These are phyloP conservation scores for Hypoxylon sp. DNA, from an alignment of 2,329 filamentous ascomycete genomes.

Conservation along the genomic window DNA sequence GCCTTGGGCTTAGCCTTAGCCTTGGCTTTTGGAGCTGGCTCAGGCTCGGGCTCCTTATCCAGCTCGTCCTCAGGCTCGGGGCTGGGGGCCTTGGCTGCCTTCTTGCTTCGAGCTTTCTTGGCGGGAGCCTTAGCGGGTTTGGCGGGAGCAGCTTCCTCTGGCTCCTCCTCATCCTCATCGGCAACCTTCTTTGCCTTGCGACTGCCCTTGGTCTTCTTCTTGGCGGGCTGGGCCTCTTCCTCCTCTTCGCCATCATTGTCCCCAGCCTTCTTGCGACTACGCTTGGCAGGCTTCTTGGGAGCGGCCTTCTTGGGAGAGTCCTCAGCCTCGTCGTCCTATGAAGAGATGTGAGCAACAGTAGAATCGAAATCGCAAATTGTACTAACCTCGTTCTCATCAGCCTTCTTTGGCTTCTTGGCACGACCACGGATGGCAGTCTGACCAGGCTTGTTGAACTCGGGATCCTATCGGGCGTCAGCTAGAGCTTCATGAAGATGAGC, in stretches of 20 bases:
- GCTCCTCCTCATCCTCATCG: conserved; percentile 47
- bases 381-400: conserved; percentile 54
- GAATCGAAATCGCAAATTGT: conserved; percentile 29
- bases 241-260: conserved; percentile 52
- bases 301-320: conserved; percentile 52
- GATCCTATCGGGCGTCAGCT: conserved; percentile 68
- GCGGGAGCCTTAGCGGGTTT: conserved; percentile 38
- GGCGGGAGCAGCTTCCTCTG: conserved; percentile 38
- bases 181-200: conserved; percentile 52
- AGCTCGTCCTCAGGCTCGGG: conserved; percentile 46
- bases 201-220: conserved; percentile 57
- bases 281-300: conserved; percentile 56
- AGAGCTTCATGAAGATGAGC: conserved; percentile 27
- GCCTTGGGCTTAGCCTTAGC: conserved; percentile 42
- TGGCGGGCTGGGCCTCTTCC: conserved; percentile 55
- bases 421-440: conserved; percentile 72
- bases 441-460: conserved; percentile 79
- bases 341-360: conserved; percentile 20
- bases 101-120: conserved; percentile 51
- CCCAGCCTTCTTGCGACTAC: conserved; percentile 51
- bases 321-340: conserved; percentile 47
- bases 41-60: conserved; percentile 50
- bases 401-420: conserved; percentile 55
- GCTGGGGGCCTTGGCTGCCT: conserved; percentile 50
- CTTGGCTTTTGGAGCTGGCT: conserved; percentile 50